Evolutionary conservation across 1,139 yeast genomes (phyloP).

Genomic region (Tardiomyces digboiensis): DNA sequence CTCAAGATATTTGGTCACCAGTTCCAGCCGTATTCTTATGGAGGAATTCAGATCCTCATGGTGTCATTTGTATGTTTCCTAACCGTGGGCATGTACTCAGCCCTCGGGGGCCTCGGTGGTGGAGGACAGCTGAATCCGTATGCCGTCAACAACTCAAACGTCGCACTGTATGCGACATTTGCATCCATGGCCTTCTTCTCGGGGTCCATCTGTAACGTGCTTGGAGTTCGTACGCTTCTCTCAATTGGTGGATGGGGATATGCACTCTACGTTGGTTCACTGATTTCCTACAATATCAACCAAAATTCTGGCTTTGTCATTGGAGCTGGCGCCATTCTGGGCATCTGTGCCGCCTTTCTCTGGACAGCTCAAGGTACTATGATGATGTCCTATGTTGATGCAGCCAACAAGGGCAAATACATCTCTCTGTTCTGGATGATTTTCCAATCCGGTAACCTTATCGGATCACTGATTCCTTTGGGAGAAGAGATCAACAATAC

Average conservation of each 20-base stretch:
- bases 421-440: constrained; percentile 50
- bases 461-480: constrained; percentile 47
- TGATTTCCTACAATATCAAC: constrained; percentile 40
- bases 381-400: constrained; percentile 48
- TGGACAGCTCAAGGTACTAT: constrained; percentile 59
- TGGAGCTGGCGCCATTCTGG: constrained; percentile 51
- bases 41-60: constrained; percentile 18
- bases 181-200: constrained; percentile 47
- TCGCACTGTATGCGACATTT: constrained; percentile 47
- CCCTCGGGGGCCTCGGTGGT: constrained; percentile 44
- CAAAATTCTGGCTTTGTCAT: constrained; percentile 45
- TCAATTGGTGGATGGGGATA: constrained; percentile 50
- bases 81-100: constrained; percentile 43
- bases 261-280: constrained; percentile 43
- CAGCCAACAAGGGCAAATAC: constrained; percentile 43
- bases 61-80: constrained; percentile 23
- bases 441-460: constrained; percentile 58
- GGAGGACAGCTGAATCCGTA: constrained; percentile 33
- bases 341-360: constrained; percentile 45
- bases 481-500: constrained; percentile 35
- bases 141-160: constrained; percentile 40
- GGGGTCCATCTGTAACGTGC: constrained; percentile 46
- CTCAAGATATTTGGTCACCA: constrained; percentile 9
- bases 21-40: constrained; percentile 12
- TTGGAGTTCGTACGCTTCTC: constrained; percentile 42